Conservation (phyloP, 352 stramenopile species). For the Phytophthora rubi region DNA sequence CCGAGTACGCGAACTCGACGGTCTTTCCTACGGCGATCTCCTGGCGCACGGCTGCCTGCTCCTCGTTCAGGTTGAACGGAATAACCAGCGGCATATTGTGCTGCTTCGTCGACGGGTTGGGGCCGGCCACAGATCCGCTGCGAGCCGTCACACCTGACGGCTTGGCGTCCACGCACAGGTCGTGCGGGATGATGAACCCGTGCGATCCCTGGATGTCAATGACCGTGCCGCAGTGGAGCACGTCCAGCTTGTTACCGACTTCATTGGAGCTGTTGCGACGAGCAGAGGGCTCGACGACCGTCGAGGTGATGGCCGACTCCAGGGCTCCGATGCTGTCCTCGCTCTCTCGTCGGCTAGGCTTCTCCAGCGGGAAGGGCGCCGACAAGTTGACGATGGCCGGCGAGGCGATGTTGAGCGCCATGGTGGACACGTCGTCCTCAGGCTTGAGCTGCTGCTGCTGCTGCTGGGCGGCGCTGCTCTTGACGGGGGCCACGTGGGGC, state of each 20-base stretch:
- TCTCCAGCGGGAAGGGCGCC: constrained; percentile 22
- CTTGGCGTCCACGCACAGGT: constrained; percentile 49
- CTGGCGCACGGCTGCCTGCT: constrained; percentile 45
- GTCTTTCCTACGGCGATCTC: constrained; percentile 71
- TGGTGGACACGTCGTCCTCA: constrained; percentile 31
- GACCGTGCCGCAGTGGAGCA: constrained; percentile 77
- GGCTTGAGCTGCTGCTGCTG: constrained; percentile 30
- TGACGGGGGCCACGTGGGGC: constrained; percentile 50
- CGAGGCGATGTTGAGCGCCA: constrained; percentile 54
- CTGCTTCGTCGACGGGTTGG: constrained; percentile 22
- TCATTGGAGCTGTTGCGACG: constrained; percentile 34
- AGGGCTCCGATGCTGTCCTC: constrained; percentile 43
- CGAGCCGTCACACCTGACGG: constrained; percentile 16
- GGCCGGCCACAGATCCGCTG: constrained; percentile 14
- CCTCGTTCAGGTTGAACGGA: constrained; percentile 65
- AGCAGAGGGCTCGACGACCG: constrained; percentile 14
- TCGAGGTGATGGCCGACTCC: constrained; percentile 33
- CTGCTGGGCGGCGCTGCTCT: constrained; percentile 13
- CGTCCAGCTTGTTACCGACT: constrained; percentile 60
- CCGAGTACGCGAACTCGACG: constrained; percentile 68
- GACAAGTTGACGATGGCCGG: constrained; percentile 38
- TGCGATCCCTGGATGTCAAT: constrained; percentile 81
- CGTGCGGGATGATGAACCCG: constrained; percentile 81
- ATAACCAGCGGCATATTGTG: constrained; percentile 72
- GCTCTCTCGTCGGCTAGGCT: constrained; percentile 37